Base-by-base conservation (phyloP, 148 eudicot species). In the Bassia scoparia region DNA sequence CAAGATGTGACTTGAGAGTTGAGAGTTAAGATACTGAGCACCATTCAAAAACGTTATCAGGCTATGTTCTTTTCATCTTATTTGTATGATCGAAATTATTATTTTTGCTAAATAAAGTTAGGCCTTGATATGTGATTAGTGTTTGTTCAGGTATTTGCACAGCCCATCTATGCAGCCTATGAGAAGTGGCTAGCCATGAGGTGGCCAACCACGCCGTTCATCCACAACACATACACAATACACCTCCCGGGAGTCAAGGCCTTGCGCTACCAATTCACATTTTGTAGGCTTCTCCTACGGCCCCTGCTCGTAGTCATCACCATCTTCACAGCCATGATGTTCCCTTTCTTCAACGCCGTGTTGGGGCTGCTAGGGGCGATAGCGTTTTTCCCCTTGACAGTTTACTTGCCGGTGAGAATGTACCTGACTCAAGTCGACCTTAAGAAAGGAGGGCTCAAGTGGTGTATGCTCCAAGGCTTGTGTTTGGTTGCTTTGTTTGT, bases 321-420 rank as follows among this genome's bases (percentile, higher is more conserved):
- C 23, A 48, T 70, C 5, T 18, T 79, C 17, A 79, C 73, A 10
- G 75, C 82, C 41, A 74, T 79, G 78, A 75, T 74, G 66, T 68
- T 75, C 49, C 82, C 82, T 0, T 79, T 74, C 65, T 79, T 74
- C 75, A 79, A 79, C 27, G 78, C 78, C 0, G 78, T 79, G 43
- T 38, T 79, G 18, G 82, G 82, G 2, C 29, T 79, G 58, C 15
- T 79, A 4, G 82, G 78, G 7, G 50, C 82, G n/a, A 35, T 79
- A 10, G 69, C 82, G 17, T 79, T 79, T 64, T 79, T 73, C 53
- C 78, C 82, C 0, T 53, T 79, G 67, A 75, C 78, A 16, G 78
- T 79, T 21, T 75, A 79, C 68, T 70, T 79, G 35, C 82, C 82
- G 5, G 78, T 79, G 15, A 61, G 41, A 13, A 79, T 79, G 82